Evolutionary conservation across 78 protist genomes (phyloP).

Genomic region (slime mould (Dictyostelium discoideum)): dicty_2.7 NC_007088.5:1381501-1382000

Average conservation of each 20-base stretch:
- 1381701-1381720: neutral
- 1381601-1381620: neutral
- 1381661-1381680: neutral
- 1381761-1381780: neutral
- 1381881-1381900: neutral
- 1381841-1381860: neutral
- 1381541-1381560: neutral
- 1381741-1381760: neutral
- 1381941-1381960: neutral
- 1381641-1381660: neutral
- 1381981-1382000: neutral
- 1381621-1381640: neutral
- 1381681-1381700: neutral
- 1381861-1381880: neutral
- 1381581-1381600: neutral
- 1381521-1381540: neutral
- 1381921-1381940: neutral
- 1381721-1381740: neutral
- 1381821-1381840: neutral
- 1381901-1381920: neutral
- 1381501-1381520: neutral
- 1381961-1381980: neutral
- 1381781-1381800: neutral
- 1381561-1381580: neutral
- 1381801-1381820: neutral